Evolutionary conservation across 164 flowering plant species (phyloP), one percentile per base, ranked within the genome.

Genomic region (Taxillus chinensis): DNA sequence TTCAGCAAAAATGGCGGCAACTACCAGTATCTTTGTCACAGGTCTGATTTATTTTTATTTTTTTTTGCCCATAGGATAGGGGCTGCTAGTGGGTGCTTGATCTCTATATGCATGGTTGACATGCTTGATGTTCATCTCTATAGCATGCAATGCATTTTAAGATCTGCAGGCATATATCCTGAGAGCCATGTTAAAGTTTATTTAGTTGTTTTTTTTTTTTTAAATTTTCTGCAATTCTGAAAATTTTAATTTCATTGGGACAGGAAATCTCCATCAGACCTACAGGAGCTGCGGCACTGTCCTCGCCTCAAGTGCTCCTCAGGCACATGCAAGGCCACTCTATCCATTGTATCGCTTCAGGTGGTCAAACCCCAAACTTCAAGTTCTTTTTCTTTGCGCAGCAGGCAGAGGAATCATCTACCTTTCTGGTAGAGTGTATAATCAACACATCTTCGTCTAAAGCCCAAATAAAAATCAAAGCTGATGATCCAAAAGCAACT

Each of bases 361-460:
- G 97, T 11, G 99, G 99, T 65, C 88, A 91, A 75, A 65, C 95
- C 42, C 97, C 99, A 13, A 89, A 87, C 72, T 85, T 89, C 78
- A 95, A 89, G 81, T 90, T 89, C 77, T 95, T 95, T 79, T 95
- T 95, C 86, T 89, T 80, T 70, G 97, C 96, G 17, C 97, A 95
- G 61, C 87, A 84, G 61, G 87, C 81, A 59, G 91, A 87, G 65
- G 93, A 81, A 37, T 45, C 85, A 5, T 80, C 90, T 3, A 71
- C 66, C 3, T 95, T 73, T 71, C 93, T 91, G 15, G 92, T 89
- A 55, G 93, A 95, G 72, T 95, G 98, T 59, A 58, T 89, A 59
- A 79, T 91, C 70, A 95, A 84, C 76, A 80, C 96, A n/a, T 81
- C 96, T 27, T 73, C 96, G 9, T 79, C 86, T 37, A 86, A 87